Conservation (phyloP, 2,329 filamentous ascomycete species). For the Clonostachys chloroleuca region DNA sequence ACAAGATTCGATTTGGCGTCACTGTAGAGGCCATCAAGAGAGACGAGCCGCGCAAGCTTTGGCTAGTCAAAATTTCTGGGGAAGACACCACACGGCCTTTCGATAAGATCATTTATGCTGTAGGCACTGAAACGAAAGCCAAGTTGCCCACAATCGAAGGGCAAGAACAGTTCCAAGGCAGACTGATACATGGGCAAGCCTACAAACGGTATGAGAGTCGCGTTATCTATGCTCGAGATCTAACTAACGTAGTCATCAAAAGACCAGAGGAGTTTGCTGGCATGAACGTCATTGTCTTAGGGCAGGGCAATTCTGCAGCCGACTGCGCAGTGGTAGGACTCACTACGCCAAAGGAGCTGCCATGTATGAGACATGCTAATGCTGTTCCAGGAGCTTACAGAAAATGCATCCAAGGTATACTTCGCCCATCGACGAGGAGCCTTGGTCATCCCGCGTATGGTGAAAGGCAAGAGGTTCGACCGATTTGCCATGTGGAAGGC, state of each 20-base stretch:
- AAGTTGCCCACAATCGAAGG: slow-evolving; percentile 10
- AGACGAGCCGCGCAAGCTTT: slow-evolving; percentile 5
- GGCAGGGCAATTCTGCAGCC: slow-evolving; percentile 16
- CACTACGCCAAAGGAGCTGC: too few species aligned
- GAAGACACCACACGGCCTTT: slow-evolving; percentile 7
- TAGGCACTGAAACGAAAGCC: slow-evolving; percentile 9
- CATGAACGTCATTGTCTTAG: slow-evolving; percentile 14
- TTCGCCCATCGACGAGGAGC: slow-evolving; percentile 13
- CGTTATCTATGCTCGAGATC: neutral
- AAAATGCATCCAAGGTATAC: slow-evolving; percentile 10
- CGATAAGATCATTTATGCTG: slow-evolving; percentile 15
- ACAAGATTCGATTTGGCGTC: slow-evolving; percentile 8
- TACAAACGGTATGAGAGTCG: slow-evolving; percentile 10
- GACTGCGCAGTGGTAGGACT: slow-evolving; percentile 12
- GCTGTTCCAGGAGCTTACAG: slow-evolving; percentile 8
- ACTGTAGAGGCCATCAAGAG: slow-evolving; percentile 4
- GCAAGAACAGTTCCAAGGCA: slow-evolving; percentile 8
- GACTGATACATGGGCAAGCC: slow-evolving; percentile 12
- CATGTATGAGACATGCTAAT: neutral
- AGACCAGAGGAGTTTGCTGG: slow-evolving; percentile 9
- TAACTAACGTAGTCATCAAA: neutral
- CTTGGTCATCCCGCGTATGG: slow-evolving; percentile 10
- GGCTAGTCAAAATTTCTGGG: slow-evolving; percentile 8
- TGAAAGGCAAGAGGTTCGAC: slow-evolving; percentile 11
- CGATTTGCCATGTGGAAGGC: slow-evolving; percentile 10